Base-by-base conservation (phyloP, 2,329 filamentous ascomycete genomes). In the Trichoderma sp. region DNA sequence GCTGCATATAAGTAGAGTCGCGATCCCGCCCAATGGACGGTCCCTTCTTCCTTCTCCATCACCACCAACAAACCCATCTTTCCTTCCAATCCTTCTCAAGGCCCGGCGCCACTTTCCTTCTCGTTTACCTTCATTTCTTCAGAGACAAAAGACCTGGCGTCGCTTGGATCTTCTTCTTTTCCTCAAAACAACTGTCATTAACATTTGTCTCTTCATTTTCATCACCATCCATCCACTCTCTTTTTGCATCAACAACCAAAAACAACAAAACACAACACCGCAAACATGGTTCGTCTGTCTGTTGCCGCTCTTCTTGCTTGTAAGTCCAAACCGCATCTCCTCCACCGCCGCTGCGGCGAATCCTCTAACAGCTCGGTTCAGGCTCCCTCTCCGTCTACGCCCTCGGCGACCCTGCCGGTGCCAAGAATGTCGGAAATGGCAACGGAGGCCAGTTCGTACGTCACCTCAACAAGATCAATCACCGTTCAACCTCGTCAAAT, bases 201-300 rank as follows among this genome's bases (percentile, higher is more conserved):
- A 39, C 34, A 14, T 3, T 39, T 39, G 34, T 39, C 34, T 65
- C 39, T 69, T 65, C 45, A 43, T 67, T 45, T 43, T 55, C 59
- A 59, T 52, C 45, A 48, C 3, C 30, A 34, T 34, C 52, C 45
- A 61, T 39, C 51, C 24, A 64, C 45, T 12, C 7, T 57, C 61
- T 21, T 63, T 64, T 30, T 30, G 19, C 2, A n/a, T 14, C 19
- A 12, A 52, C 50, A 52, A 34, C 19, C 17, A 34, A 34, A 14
- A 34, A 52, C 9, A 52, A 21, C 30, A 57, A 45, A 55, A 55
- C 19, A 66, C 58, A 62, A 65, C 48, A 66, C 58, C 64, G 59
- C 51, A 41, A 69, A 67, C 58, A 73, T 73, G 69, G 70, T 74
- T 65, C 72, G 67, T 67, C 65, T 74, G 60, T 63, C 69, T 52